A percentile compares a stretch with the other conserved stretches of the same genome.
Evolutionary conservation across 2,329 filamentous ascomycete genomes (phyloP).

Genomic region (Alternaria sp.): DNA sequence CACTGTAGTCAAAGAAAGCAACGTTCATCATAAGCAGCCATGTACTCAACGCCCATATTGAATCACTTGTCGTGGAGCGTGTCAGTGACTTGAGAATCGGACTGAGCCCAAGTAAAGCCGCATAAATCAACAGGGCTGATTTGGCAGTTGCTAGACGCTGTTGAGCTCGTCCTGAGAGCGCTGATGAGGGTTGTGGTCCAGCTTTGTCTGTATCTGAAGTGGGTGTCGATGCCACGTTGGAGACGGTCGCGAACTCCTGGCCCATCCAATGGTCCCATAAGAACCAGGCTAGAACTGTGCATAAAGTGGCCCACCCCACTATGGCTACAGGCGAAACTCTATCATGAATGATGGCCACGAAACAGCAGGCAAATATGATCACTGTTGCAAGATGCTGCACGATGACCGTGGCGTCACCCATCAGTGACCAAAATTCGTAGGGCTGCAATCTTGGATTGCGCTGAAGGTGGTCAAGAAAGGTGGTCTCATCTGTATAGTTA

Average conservation of each 20-base stretch:
- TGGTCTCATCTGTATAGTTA: constrained; percentile 97
- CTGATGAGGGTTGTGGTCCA: constrained; percentile 31
- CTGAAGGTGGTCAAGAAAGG: constrained; percentile 95
- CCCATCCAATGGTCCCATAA: constrained; percentile 93
- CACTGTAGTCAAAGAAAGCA: constrained; percentile 97
- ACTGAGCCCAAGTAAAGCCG: constrained; percentile 86
- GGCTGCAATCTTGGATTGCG: constrained; percentile 91
- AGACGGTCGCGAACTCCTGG: constrained; percentile 66
- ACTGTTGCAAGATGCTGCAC: constrained; percentile 97
- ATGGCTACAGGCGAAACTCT: constrained; percentile 90
- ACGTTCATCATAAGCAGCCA: constrained; percentile 95
- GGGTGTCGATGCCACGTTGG: constrained; percentile 38
- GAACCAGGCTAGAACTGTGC: constrained; percentile 87
- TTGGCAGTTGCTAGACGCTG: constrained; percentile 83
- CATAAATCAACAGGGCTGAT: constrained; percentile 92
- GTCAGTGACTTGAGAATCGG: constrained; percentile 98
- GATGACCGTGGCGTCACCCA: constrained; percentile 94
- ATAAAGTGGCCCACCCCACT: constrained; percentile 82
- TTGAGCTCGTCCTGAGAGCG: constrained; percentile 65
- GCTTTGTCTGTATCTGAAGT: not conserved
- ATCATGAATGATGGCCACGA: constrained; percentile 87
- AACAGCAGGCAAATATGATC: constrained; percentile 92
- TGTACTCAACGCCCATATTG: constrained; percentile 96
- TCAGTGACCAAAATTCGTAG: constrained; percentile 97
- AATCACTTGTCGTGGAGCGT: constrained; percentile 88